These are phyloP conservation scores for Drosera spatulata DNA, from an alignment of 179 eudicot genomes.

Conservation along the genomic window DNA sequence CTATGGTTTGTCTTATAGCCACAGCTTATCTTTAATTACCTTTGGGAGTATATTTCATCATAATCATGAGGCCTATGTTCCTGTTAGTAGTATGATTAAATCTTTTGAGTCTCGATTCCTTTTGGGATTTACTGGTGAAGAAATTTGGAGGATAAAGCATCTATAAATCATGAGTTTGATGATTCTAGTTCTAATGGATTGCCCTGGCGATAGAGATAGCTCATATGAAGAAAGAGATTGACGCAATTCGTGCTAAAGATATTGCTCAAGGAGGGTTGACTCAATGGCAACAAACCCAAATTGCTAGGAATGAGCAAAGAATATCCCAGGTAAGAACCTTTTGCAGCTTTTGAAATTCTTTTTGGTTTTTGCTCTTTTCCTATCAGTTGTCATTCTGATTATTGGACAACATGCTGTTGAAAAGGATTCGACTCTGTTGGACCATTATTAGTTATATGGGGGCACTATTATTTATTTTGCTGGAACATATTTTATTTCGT, in stretches of 20 bases:
- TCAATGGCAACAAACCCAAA: conserved; percentile 98
- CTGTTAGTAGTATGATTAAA: no score
- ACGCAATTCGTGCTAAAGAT: conserved; percentile 94
- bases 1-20: not conserved
- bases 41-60: not conserved
- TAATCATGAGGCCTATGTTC: not conserved
- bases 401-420: no score
- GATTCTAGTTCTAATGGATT: not conserved
- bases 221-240: conserved; percentile 97
- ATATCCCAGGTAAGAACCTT: conserved; percentile 52
- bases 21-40: not conserved
- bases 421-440: no score
- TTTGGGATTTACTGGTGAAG: no score
- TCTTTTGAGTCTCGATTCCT: no score
- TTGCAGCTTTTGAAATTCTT: no score
- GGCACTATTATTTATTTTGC: not conserved
- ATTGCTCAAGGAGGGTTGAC: conserved; percentile 99
- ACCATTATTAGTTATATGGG: not conserved
- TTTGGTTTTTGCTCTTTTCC: no score
- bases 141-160: no score
- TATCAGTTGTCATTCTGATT: no score
- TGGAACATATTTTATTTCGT: not conserved
- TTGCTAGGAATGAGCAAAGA: conserved; percentile 96
- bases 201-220: conserved; percentile 45
- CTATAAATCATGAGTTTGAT: no score